Evolutionary conservation across 2,329 filamentous ascomycete genomes (phyloP), one percentile per base, ranked within the genome.

Genomic region (Microcyclosporella mali): DNA sequence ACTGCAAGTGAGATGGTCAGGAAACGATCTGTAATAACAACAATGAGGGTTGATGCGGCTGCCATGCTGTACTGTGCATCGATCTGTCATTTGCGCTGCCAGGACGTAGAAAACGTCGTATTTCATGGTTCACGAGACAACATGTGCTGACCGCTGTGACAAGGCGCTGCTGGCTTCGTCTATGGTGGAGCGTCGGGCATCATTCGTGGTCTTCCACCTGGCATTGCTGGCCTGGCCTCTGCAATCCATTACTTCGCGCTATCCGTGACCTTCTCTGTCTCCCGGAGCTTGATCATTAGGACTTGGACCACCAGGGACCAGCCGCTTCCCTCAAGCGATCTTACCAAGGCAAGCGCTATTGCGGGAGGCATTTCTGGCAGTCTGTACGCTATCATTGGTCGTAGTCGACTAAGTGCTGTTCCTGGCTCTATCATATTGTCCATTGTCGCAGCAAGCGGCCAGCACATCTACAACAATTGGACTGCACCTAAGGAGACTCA

Each of bases 181-280:
- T 52, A 68, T 39, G 71, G 71, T 30, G 66, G 69, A 39, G 61
- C 68, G 37, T 63, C 64, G 37, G 70, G 70, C 25, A 70, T 71
- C 14, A 46, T 89, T 36, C 76, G 80, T 45, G 82, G 83, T 14
- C 78, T 76, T 11, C 82, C 85, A 3, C 73, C 77, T 3, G 62
- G 79, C 2, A 66, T 90, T 6, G 90, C 88, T 66, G 82, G 86
- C 0, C 55, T 83, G 10, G 75, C 82, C 29, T 81, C 83, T 16
- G 84, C 86, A 14, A 70, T 86, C 31, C 88, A 94, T 67, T 95
- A 86, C 78, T 87, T 87, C 64, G 74, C 78, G 32, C 74, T 94
- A 30, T 87, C 87, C 28, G 79, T 77, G 35, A 84, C 79, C 12
- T 95, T 82, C 61, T 90, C 82, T 74, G 82, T 84, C 81, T 49